Conservation (phyloP, 441 rosid genomes). For the Theobroma grandiflorum region DNA sequence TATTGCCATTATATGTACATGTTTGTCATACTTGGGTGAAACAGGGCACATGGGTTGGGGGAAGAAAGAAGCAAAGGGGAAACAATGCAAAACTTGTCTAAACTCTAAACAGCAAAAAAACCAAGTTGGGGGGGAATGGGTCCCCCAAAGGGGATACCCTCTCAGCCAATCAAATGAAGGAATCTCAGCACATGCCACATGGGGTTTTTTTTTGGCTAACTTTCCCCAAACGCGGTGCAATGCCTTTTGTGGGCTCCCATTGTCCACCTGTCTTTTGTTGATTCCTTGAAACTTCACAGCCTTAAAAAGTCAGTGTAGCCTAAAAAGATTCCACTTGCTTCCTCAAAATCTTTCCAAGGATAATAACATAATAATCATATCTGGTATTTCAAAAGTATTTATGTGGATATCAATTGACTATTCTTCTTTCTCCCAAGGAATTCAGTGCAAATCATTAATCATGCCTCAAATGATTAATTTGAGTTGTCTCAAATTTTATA, state of each 20-base stretch:
- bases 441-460: too few species aligned
- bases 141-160: neutral
- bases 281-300: constrained; percentile 27
- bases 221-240: constrained; percentile 2
- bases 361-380: too few species aligned
- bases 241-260: neutral
- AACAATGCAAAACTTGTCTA: neutral
- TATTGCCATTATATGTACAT: neutral
- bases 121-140: neutral
- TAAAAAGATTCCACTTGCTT: neutral
- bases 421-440: neutral
- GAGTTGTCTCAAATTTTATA: too few species aligned
- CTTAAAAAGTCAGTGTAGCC: too few species aligned
- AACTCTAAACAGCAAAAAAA: neutral
- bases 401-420: neutral
- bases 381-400: neutral
- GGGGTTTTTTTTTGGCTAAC: constrained; percentile 23
- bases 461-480: too few species aligned
- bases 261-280: constrained; percentile 28
- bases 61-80: neutral
- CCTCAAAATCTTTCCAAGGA: neutral
- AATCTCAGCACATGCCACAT: constrained; percentile 27
- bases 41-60: constrained; percentile 23
- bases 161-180: constrained; percentile 13
- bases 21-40: neutral